These are phyloP conservation scores for Aspergillus intermedius DNA, from an alignment of 2,329 filamentous ascomycete genomes.

Conservation along the genomic window DNA sequence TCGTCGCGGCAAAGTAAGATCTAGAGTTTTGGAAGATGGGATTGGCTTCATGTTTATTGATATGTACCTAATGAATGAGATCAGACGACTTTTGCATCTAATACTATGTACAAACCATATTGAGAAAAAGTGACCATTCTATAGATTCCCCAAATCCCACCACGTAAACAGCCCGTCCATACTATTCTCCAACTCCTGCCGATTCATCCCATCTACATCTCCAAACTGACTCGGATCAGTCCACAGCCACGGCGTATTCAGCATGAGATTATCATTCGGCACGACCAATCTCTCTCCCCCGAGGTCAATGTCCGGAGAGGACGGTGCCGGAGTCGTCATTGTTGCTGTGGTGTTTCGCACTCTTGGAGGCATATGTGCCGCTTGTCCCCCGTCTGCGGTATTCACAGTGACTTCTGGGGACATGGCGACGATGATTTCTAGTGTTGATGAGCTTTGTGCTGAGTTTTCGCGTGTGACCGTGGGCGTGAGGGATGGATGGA, in stretches of 20 bases:
- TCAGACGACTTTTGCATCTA: slow-evolving; percentile 2
- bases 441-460: slow-evolving; percentile 29
- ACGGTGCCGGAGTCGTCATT: slow-evolving; percentile 6
- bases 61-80: background rate
- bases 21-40: slow-evolving; percentile 9
- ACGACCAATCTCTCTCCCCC: slow-evolving; percentile 23
- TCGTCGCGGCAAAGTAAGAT: slow-evolving; percentile 18
- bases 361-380: slow-evolving; percentile 37
- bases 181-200: slow-evolving; percentile 22
- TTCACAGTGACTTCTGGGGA: slow-evolving; percentile 49
- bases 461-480: slow-evolving; percentile 26
- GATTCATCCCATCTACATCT: slow-evolving; percentile 26
- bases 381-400: slow-evolving; percentile 47
- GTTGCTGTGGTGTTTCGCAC: slow-evolving; percentile 11
- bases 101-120: too few species aligned
- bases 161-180: slow-evolving; percentile 28
- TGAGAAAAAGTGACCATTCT: slow-evolving; percentile 8
- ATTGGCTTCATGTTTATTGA: too few species aligned
- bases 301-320: background rate
- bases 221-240: slow-evolving; percentile 26
- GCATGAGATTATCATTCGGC: slow-evolving; percentile 28
- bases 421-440: slow-evolving; percentile 48
- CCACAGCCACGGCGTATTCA: slow-evolving; percentile 32
- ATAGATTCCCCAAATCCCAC: slow-evolving; percentile 33
- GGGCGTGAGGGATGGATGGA: slow-evolving; percentile 38